A percentile compares a stretch with the other conserved stretches of the same genome.
These are phyloP conservation scores for Botryotinia convoluta DNA, from an alignment of 2,329 filamentous ascomycete species.

Conservation along the genomic window DNA sequence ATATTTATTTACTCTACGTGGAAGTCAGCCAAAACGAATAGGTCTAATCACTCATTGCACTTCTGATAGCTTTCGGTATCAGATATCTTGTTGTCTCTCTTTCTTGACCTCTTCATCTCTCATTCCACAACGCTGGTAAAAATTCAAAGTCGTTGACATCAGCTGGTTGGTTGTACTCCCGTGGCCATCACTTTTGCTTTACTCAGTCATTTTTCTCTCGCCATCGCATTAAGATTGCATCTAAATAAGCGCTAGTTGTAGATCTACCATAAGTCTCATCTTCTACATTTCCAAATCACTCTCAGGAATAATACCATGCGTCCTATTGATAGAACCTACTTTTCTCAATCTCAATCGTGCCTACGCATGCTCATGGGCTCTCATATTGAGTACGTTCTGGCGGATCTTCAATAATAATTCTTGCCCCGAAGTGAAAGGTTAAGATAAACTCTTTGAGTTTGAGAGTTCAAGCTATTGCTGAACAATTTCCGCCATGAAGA, in stretches of 20 bases:
- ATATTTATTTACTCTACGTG: too few species aligned
- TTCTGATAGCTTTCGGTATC: not conserved
- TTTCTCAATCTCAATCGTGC: not conserved
- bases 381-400: not conserved
- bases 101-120: not conserved
- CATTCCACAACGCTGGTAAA: not conserved
- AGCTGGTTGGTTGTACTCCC: not conserved
- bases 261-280: not conserved
- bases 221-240: not conserved
- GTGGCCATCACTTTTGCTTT: not conserved
- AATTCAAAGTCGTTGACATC: not conserved
- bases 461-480: not conserved
- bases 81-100: not conserved
- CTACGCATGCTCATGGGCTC: not conserved
- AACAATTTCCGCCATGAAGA: not conserved
- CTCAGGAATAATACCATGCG: not conserved
- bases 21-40: not conserved
- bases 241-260: not conserved
- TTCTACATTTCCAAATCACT: not conserved
- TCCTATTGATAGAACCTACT: too few species aligned
- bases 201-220: not conserved
- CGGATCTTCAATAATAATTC: not conserved
- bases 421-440: not conserved
- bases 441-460: not conserved
- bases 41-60: not conserved